These are phyloP conservation scores for Trametopsis cervina DNA, from an alignment of 768 basidiomycete genomes.

Conservation along the genomic window DNA sequence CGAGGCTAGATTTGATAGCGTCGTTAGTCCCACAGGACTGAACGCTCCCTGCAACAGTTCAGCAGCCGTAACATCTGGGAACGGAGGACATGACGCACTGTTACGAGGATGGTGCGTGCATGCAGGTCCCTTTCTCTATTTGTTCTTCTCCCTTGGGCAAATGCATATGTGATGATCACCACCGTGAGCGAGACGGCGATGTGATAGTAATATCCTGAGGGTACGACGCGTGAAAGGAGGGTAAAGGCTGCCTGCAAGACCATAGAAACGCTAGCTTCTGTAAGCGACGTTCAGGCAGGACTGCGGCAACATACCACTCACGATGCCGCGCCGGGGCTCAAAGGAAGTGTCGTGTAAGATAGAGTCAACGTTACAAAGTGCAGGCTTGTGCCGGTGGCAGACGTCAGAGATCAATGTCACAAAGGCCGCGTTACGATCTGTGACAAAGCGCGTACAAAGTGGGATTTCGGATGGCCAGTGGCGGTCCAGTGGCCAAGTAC, in stretches of 20 bases:
- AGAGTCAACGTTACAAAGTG: no score
- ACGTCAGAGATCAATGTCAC: no score
- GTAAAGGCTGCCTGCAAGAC: constrained; percentile 44
- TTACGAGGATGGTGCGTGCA: constrained; percentile 62
- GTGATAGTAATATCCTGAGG: constrained; percentile 52
- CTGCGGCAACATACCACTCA: no score
- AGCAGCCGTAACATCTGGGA: not conserved
- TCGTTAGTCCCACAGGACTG: constrained; percentile 62
- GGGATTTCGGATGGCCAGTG: no score
- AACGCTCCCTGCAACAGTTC: constrained; percentile 55
- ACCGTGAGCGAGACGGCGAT: constrained; percentile 36
- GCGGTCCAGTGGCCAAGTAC: no score
- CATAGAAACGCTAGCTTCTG: constrained; percentile 28
- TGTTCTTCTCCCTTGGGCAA: constrained; percentile 66
- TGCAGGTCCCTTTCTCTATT: constrained; percentile 71
- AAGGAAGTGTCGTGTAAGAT: no score
- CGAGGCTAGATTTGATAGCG: constrained; percentile 59
- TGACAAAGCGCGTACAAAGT: no score
- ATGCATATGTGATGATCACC: constrained; percentile 44
- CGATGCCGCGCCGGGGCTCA: no score
- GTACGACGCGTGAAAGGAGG: constrained; percentile 37
- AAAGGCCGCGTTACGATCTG: no score
- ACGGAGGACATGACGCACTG: constrained; percentile 37
- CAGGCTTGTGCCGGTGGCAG: no score
- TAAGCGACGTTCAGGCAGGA: no score